Conservation (phyloP, 139 green algal species). For the Nannochloris sp. region DNA sequence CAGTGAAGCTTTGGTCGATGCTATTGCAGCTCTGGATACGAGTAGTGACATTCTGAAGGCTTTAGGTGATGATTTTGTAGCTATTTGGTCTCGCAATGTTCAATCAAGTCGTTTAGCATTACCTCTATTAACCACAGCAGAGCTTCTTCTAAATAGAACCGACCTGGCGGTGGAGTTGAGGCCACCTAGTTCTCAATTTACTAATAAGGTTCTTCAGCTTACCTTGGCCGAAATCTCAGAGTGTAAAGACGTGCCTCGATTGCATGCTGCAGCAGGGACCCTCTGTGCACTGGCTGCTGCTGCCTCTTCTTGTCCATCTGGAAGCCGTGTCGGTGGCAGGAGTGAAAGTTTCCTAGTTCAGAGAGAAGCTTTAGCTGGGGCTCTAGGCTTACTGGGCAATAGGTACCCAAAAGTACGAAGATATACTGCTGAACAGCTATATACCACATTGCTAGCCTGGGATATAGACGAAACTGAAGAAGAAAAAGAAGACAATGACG, state of each 20-base stretch:
- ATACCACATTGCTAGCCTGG: constrained; percentile 62
- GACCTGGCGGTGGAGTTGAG: neutral
- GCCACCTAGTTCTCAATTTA: neutral
- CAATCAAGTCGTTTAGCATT: constrained; percentile 15
- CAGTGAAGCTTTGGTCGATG: constrained; percentile 38
- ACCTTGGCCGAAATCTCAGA: constrained; percentile 34
- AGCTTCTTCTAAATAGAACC: constrained; percentile 41
- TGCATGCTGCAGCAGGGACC: constrained; percentile 41
- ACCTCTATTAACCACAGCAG: constrained; percentile 42
- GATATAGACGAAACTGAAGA: constrained; percentile 32
- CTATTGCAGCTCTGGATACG: constrained; percentile 11
- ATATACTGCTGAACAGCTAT: constrained; percentile 73
- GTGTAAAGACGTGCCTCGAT: constrained; percentile 56
- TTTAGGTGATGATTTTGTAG: neutral
- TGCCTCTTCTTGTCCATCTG: neutral
- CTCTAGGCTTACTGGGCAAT: constrained; percentile 56
- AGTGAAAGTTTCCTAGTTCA: constrained; percentile 15
- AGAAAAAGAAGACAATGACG: neutral
- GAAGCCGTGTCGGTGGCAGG: too few species aligned
- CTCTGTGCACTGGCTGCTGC: constrained; percentile 37
- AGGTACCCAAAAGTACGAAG: constrained; percentile 62
- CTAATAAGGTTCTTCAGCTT: constrained; percentile 37
- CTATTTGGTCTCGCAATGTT: neutral
- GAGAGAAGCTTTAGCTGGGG: constrained; percentile 36
- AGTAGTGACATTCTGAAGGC: neutral